Base-by-base conservation (phyloP, 2,329 filamentous ascomycete genomes). In the Exophiala bonariae region DNA sequence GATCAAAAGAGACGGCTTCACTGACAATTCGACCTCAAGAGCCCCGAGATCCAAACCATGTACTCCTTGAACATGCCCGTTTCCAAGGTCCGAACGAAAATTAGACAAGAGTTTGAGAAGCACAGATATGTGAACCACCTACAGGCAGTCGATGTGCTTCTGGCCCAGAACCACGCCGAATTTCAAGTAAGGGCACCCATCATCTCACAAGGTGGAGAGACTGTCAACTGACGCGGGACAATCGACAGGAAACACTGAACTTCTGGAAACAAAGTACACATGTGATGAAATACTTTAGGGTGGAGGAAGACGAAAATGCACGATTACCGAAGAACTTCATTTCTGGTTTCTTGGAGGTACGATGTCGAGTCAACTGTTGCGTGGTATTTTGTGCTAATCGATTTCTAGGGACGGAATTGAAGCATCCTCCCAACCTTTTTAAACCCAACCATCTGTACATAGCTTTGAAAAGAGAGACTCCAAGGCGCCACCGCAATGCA, bases 211-310 rank as follows among this genome's bases (percentile, higher is more conserved):
- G n/a, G 36, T 31, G 32, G n/a, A 23, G 14, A 31, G 11, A 30
- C 10, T 11, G 18, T 23, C 19, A 23, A 50, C 42, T 52, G 26
- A 41, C 33, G 28, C 14, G 35, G 31, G 17, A 18, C 18, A 18
- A 34, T 9, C 26, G 20, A 47, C 61, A 96, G 91, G 93, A 99
- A 79, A 99, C 88, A 44, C 83, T 99, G 78, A 99, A 99, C 76
- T 99, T 87, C 79, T 99, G 93, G 93, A 96, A 96, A 74, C 93
- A 99, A 73, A 79, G 91, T 54, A 87, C 87, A 56, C 93, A 99
- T 69, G 81, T 99, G 60, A 89, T 99, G 81, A 90, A 93, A 63
- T 99, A 96, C 73, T 99, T 97, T 80, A 84, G 91, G 66, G 80
- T 84, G 61, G 91, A 97, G 70, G 89, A 83, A 77, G 89, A 82